A percentile compares a stretch with the other conserved stretches of the same genome.
phyloP scores from a whole-genome alignment of 2,329 filamentous ascomycete genomes.

The Diplodia corticola region DNA sequence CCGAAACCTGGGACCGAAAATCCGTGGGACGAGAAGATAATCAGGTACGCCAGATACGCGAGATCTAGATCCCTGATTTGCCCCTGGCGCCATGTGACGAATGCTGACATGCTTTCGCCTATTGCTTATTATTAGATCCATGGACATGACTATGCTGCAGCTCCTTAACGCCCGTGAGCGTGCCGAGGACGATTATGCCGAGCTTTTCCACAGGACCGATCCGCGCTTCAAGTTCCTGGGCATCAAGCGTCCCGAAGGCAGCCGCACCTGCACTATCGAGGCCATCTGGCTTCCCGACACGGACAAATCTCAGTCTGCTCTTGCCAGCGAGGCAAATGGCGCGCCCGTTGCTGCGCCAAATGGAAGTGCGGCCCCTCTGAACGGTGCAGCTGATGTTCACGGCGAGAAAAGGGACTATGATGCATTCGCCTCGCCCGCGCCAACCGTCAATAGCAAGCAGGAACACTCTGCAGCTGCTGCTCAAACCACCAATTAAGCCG shows the following conservation, averaged over 20 bases:
- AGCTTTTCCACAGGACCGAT: constrained; percentile 23
- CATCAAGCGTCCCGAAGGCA: constrained; percentile 11
- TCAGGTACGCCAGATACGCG: constrained; percentile 19
- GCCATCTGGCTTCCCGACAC: constrained; percentile 21
- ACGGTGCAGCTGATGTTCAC: not conserved
- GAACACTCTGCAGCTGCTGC: constrained; percentile 1
- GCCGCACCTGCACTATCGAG: constrained; percentile 23
- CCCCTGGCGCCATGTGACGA: not conserved
- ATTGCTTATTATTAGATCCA: constrained; percentile 15
- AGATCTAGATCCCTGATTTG: not conserved
- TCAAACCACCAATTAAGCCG: too few relatives aligned
- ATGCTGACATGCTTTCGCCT: not conserved
- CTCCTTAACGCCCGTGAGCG: constrained; percentile 24
- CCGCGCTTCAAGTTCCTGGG: constrained; percentile 24
- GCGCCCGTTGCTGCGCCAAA: too few relatives aligned
- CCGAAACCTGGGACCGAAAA: constrained; percentile 29
- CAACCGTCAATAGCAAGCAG: not conserved
- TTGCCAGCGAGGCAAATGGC: not conserved
- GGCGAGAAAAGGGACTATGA: constrained; percentile 1
- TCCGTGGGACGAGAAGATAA: constrained; percentile 24
- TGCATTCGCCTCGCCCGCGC: not conserved
- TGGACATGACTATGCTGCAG: constrained; percentile 25
- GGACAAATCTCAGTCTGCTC: not conserved
- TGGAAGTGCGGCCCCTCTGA: too few relatives aligned
- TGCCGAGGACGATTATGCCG: constrained; percentile 21